Evolutionary conservation across 768 basidiomycete genomes (phyloP).

Genomic region (Leccinellum luteum): DNA sequence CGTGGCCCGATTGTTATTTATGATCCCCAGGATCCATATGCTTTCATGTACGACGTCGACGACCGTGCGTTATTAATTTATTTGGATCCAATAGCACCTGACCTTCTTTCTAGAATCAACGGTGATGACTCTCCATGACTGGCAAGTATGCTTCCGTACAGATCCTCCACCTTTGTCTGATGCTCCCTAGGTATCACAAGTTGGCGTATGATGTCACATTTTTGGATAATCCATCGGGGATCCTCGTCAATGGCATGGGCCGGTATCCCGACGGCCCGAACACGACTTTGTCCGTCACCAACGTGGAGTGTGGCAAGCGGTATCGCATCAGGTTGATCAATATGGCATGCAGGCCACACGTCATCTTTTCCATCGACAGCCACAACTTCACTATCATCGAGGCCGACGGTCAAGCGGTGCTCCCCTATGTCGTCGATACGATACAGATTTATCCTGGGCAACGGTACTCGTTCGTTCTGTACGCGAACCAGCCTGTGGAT

Average conservation of each 20-base stretch:
- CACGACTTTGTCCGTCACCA: slow-evolving; percentile 35
- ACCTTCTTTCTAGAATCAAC: slow-evolving; percentile 31
- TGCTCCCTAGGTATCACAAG: slow-evolving; percentile 17
- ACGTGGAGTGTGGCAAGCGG: slow-evolving; percentile 30
- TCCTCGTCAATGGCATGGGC: slow-evolving; percentile 40
- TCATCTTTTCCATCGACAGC: slow-evolving; percentile 43
- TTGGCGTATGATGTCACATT: slow-evolving; percentile 17
- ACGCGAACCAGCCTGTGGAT: slow-evolving; percentile 31
- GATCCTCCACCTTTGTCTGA: neutral
- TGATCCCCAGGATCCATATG: slow-evolving; percentile 35
- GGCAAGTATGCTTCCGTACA: slow-evolving; percentile 20
- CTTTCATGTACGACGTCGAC: slow-evolving; percentile 37
- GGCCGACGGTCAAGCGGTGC: slow-evolving; percentile 40
- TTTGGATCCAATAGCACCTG: neutral
- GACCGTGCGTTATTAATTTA: slow-evolving; percentile 17
- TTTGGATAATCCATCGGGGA: slow-evolving; percentile 21
- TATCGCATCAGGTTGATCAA: slow-evolving; percentile 41
- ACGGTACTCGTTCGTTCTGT: slow-evolving; percentile 47
- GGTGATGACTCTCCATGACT: slow-evolving; percentile 41
- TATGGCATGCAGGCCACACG: slow-evolving; percentile 44
- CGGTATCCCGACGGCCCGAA: slow-evolving; percentile 34
- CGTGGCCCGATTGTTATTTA: slow-evolving; percentile 49
- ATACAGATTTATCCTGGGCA: slow-evolving; percentile 49
- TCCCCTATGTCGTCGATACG: slow-evolving; percentile 38
- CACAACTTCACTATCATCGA: slow-evolving; percentile 49